Percentiles rank a stretch among this genome's conserved stretches.
These are phyloP conservation scores for Prunus campanulata DNA, from an alignment of 306 rosid species.

Conservation along the genomic window DNA sequence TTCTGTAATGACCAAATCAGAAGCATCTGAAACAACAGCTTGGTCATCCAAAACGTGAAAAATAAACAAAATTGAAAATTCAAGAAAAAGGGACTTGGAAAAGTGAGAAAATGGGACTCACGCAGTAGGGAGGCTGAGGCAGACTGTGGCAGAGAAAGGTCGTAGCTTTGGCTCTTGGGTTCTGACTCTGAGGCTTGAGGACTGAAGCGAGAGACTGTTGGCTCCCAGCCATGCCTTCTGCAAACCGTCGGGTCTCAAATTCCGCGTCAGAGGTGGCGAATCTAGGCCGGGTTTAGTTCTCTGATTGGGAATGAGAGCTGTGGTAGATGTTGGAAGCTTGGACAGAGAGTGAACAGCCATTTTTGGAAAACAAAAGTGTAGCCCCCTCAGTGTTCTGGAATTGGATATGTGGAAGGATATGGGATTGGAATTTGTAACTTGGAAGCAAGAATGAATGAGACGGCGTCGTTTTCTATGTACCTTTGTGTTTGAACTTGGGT, in stretches of 20 bases:
- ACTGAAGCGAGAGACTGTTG: conserved; percentile 25
- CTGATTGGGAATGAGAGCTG: conserved; percentile 16
- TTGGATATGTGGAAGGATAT: conserved; percentile 1
- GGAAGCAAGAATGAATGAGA: not conserved
- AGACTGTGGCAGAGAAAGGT: conserved; percentile 37
- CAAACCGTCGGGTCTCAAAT: conserved; percentile 9
- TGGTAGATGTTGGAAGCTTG: conserved; percentile 29
- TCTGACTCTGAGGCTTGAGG: conserved; percentile 28
- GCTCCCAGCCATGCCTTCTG: conserved; percentile 48
- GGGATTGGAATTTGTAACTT: not conserved
- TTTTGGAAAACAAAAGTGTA: not conserved
- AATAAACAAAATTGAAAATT: not conserved
- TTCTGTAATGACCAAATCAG: conserved; percentile 50
- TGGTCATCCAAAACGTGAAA: conserved; percentile 20
- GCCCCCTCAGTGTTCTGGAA: not conserved
- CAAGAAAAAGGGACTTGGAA: not conserved
- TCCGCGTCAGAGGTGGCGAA: conserved; percentile 14
- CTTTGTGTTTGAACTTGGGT: not conserved
- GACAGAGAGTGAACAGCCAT: conserved; percentile 34
- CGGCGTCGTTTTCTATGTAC: not conserved
- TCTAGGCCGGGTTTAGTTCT: not conserved
- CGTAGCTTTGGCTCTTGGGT: conserved; percentile 35
- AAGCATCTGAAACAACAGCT: conserved; percentile 38
- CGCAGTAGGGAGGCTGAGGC: conserved; percentile 70
- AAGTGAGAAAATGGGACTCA: conserved; percentile 34